Evolutionary conservation across 2,329 filamentous ascomycete species (phyloP), one percentile per base, ranked within the genome.

Genomic region (Huntiella bhutanensis): DNA sequence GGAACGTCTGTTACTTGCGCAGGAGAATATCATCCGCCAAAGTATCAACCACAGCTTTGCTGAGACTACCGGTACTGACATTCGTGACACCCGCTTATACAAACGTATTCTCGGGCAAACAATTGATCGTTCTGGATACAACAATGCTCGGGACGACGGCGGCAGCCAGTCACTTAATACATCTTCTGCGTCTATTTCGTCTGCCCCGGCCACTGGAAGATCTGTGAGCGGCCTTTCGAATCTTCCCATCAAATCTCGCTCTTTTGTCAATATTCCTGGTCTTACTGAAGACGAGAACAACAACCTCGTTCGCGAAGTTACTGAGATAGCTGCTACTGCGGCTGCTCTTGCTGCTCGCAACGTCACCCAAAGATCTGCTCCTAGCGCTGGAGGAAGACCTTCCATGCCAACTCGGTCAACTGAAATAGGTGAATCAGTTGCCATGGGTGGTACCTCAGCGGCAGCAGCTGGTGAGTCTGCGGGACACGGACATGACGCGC

Each of bases 41-140:
- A 43, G 33, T 15, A 33, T 49, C 5, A 17, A 41, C 3, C 34
- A 32, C 1, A 57, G 63, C 4, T 52, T 64, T 4, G 65, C 58
- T 17, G 68, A 75, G 37, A 61, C 67, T 5, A 66, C 68, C 35
- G 69, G 68, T 46, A 64, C 70, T 15, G 83, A 92, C 52, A 82
- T 96, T 52, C 78, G 86, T 40, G 85, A 94, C 48, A 85, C 84
- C 36, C 78, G 86, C 53, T 66, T 96, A 19, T 96, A 96, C 64
- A 94, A 91, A 62, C 80, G 86, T 48, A 93, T 96, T 51, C 68
- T 96, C 4, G 86, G 84, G 4, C 87, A 95, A 61, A 92, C 87
- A 4, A 64, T 95, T 53, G 84, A 80, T 56, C 83, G 93, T 55
- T 79, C 82, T 50, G 87, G 86, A 1, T 63, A 93, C 38, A 63